Base-by-base conservation (phyloP, 257 asterid genomes). In the Thymus quinquecostatus region DNA sequence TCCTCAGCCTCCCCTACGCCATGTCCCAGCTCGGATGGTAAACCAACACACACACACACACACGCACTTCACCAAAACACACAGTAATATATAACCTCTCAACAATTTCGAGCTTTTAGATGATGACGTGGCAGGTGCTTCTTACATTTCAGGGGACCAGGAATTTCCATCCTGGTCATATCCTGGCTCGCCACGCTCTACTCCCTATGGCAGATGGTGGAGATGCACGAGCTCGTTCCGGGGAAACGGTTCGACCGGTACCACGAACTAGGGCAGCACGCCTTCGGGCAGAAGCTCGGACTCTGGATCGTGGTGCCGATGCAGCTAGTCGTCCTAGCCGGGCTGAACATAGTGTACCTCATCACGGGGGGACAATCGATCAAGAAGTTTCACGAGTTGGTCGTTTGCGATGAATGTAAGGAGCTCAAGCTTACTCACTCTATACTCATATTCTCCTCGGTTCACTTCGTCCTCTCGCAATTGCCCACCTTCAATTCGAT, bases 211-310 rank as follows among this genome's bases (percentile, higher is more conserved):
- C 67, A 61, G 30, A 61, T 61, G 67, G 67, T 61, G 10, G 67
- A 41, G 67, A 61, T 61, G 67, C 67, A 61, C 34, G 67, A 61
- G 12, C 11, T 61, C 8, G 36, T 40, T 9, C 51, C 51, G 0
- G 67, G 65, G 2, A 34, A 7, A 8, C 65, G 65, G 0, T 60
- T 82, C 8, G 65, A 60, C 70, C 70, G 89, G 8, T 82, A 83
- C 51, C 88, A 83, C 5, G 88, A 83, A 73, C 79, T 83, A 8
- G 88, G 85, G 7, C 86, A 84, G 54, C 66, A 80, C 10, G 87
- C 89, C 36, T 84, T 85, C 10, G 89, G 89, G 0, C 65, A 80
- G 14, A 85, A 73, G 45, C 85, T 82, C 1, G 89, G 87, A 3
- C 40, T 85, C 8, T 85, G 82, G 82, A 80, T 85, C 12, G 81